phyloP scores from a whole-genome alignment of 768 basidiomycete genomes.

The Collybiopsis confluens region DNA sequence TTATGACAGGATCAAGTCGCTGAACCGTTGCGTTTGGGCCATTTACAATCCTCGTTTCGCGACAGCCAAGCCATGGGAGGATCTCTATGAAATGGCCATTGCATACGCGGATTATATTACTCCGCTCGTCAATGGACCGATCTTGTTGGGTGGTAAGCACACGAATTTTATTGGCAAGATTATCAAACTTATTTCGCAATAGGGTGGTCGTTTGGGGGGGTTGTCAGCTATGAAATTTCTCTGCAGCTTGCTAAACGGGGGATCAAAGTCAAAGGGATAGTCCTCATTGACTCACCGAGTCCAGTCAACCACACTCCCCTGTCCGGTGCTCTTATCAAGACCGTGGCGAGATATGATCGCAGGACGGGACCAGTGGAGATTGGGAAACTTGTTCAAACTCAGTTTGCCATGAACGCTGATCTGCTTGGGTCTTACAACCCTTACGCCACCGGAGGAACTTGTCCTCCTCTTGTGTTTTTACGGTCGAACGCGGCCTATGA shows the following conservation, averaged over 20 bases:
- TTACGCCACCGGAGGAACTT: constrained; percentile 14
- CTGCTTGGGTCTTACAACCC: constrained; percentile 48
- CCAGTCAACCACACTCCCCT: constrained; percentile 51
- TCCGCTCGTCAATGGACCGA: constrained; percentile 27
- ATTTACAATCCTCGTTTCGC: constrained; percentile 54
- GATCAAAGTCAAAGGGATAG: constrained; percentile 46
- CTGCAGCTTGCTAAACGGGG: constrained; percentile 43
- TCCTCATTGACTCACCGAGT: constrained; percentile 65
- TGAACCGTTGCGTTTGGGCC: constrained; percentile 56
- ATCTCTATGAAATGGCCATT: constrained; percentile 47
- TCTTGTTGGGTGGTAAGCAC: constrained; percentile 59
- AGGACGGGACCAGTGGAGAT: constrained; percentile 25
- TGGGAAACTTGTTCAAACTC: constrained; percentile 34
- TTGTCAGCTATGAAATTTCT: constrained; percentile 64
- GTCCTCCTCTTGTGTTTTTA: constrained; percentile 42
- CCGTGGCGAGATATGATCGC: constrained; percentile 30
- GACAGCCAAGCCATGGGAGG: constrained; percentile 40
- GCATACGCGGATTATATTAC: constrained; percentile 43
- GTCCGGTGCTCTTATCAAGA: constrained; percentile 47
- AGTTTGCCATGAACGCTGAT: constrained; percentile 45
- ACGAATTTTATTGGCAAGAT: background rate
- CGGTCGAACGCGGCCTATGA: constrained; percentile 44
- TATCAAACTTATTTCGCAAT: background rate
- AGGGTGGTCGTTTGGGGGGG: constrained; percentile 83
- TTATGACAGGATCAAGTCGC: constrained; percentile 38